Base-by-base conservation (phyloP, 345 rosid species). In the Carallia pectinifolia region DNA sequence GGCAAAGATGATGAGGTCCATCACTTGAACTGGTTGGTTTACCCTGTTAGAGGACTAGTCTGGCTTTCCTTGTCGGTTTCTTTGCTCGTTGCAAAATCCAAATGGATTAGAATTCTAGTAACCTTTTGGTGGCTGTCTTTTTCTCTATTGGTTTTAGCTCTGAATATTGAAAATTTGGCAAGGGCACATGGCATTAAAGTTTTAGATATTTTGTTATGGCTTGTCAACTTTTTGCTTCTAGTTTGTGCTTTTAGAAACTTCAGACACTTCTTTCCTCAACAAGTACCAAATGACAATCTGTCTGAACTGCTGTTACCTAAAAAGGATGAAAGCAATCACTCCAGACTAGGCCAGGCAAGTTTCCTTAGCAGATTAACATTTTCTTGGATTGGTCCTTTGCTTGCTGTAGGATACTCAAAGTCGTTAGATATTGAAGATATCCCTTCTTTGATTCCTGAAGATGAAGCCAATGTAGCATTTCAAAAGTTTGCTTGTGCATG, bases 61-160 rank as follows among this genome's bases (percentile, higher is more conserved):
- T 23, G 23, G 23, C 23, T 23, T 23, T 23, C 23, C 23, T 23
- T 23, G 23, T 23, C 23, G 23, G 23, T 23, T 23, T 23, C 23
- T 23, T 23, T 23, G 23, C 23, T 23, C 23, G 23, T 23, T 23
- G 23, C 23, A 23, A 23, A 23, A 23, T 23, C 23, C 23, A 23
- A 23, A 23, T 23, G 23, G 23, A 23, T 23, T 23, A 23, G 23
- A 23, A 23, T 23, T 23, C 23, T 23, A 23, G 23, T 23, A 23
- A 23, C 23, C 23, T 23, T 23, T 23, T 23, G 23, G 98, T 93
- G 95, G 96, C 63, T 86, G n/a, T 75, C 72, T 34, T 89, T 83
- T 61, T 77, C 82, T 66, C 67, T 84, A 13, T 70, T 88, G 69
- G 77, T 73, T 67, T 77, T 86, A 53, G 87, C 83, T 70, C 64